Conservation (phyloP, 208 protist species). For the Trypanosoma caninum region DNA sequence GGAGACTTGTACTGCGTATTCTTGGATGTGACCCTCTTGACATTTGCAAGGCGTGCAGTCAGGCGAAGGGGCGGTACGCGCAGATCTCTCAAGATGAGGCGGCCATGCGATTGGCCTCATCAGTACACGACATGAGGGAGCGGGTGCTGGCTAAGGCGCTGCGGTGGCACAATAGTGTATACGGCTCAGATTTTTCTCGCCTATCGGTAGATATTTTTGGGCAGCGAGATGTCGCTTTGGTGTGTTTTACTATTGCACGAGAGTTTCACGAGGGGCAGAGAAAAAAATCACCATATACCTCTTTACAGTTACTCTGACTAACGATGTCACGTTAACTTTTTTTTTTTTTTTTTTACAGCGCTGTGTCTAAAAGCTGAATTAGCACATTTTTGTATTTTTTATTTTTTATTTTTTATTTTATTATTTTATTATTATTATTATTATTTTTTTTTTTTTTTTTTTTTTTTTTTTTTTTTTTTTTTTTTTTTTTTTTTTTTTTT, state of each 20-base stretch:
- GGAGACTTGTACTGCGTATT: conserved; percentile 1
- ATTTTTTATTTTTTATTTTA: background rate
- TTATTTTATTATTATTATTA: background rate
- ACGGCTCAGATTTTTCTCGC: conserved; percentile 33
- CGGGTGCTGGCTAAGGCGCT: conserved; percentile 14
- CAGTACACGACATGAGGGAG: conserved; percentile 8
- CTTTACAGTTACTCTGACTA: conserved; percentile 17
- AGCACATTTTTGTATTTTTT: background rate
- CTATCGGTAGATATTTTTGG: conserved; percentile 52
- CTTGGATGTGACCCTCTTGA: conserved; percentile 5
- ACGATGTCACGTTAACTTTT: too few species aligned
- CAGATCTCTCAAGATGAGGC: conserved; percentile 22
- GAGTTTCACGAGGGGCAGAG: conserved; percentile 18
- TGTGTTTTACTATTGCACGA: conserved; percentile 36
- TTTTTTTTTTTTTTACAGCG: too few species aligned
- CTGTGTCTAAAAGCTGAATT: too few species aligned
- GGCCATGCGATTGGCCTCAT: conserved; percentile 13
- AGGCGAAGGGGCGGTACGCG: conserved; percentile 6
- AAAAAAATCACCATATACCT: background rate
- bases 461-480: background rate
- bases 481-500: background rate
- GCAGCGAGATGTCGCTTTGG: conserved; percentile 25
- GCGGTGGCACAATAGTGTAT: conserved; percentile 9
- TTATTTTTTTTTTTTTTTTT: background rate
- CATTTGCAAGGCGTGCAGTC: background rate